phyloP scores from a whole-genome alignment of 208 protist species.

The Acanthamoeba royreba region DNA sequence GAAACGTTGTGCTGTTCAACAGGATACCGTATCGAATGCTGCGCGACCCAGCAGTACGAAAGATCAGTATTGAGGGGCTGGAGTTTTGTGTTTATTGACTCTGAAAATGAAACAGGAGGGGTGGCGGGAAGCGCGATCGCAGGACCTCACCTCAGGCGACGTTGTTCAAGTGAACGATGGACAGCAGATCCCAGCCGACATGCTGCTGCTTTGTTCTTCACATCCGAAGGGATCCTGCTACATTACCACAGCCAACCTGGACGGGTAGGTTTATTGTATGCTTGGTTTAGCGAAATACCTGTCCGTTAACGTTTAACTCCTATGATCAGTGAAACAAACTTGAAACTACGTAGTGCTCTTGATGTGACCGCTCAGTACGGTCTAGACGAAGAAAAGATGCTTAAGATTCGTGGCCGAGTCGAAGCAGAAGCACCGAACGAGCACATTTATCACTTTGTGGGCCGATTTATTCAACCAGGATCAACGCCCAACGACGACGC shows the following conservation, averaged over 20 bases:
- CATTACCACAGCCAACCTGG: constrained; percentile 91
- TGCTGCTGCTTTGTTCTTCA: constrained; percentile 83
- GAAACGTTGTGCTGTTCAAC: neutral
- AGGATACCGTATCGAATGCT: neutral
- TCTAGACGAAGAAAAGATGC: neutral
- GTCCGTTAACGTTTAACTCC: neutral
- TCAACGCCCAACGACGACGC: neutral
- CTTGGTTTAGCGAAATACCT: too few relatives aligned
- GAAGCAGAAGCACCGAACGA: constrained; percentile 3
- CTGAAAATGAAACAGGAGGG: too few relatives aligned
- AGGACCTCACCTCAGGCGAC: constrained; percentile 10
- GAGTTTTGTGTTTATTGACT: neutral
- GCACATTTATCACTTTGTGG: constrained; percentile 40
- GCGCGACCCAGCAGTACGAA: neutral
- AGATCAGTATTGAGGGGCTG: neutral
- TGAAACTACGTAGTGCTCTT: neutral
- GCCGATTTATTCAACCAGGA: neutral
- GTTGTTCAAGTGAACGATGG: constrained; percentile 52
- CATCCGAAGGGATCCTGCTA: constrained; percentile 71
- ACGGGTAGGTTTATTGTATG: constrained; percentile 70
- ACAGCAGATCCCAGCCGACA: constrained; percentile 90
- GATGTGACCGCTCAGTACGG: neutral
- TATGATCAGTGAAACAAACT: constrained; percentile 36
- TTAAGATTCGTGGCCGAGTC: neutral
- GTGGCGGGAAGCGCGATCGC: neutral